Evolutionary conservation across 2,329 filamentous ascomycete genomes (phyloP), one percentile per base, ranked within the genome.

Genomic region (Apiospora hydei): DNA sequence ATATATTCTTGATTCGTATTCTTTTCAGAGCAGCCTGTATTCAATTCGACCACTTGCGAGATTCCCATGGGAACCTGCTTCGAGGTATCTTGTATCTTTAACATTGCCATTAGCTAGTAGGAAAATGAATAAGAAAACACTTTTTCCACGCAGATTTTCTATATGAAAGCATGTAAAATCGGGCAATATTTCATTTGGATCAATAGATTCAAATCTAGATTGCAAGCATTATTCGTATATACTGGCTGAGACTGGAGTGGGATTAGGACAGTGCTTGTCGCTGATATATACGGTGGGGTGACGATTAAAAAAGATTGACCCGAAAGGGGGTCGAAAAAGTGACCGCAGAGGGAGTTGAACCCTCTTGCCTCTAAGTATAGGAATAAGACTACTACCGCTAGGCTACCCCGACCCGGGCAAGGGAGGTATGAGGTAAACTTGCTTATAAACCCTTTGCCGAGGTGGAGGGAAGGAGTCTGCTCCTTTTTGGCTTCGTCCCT

Each of bases 311-410:
- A n/a, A 18, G 46, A 47, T 7, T 6, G 18, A 8, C 46, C 46
- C 46, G 5, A 49, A 49, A n/a, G 41, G 41, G 41, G 41, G 41
- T 43, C 41, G 41, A 43, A 43, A 43, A 43, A 43, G 41, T 43
- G 41, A 51, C 49, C 49, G 49, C 49, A 51, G 49, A 51, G 49
- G 49, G 49, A 51, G 49, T 51, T 51, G 49, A 43, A 43, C 41
- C 41, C 41, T 43, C 41, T 43, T 43, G 41, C 41, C 41, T 43
- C 13, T 43, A 14, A 43, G 41, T 11, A 43, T 43, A 43, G 13
- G 41, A 43, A 43, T 43, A 43, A 43, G 8, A 14, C 8, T 43
- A 43, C 41, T 43, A 11, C 41, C 41, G 41, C 41, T 43, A 14
- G 41, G 41, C 41, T 43, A 43, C 18, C 21, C 46, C 46, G 46